These are phyloP conservation scores for Alternaria triticimaculans DNA, from an alignment of 2,329 filamentous ascomycete genomes.

Conservation along the genomic window DNA sequence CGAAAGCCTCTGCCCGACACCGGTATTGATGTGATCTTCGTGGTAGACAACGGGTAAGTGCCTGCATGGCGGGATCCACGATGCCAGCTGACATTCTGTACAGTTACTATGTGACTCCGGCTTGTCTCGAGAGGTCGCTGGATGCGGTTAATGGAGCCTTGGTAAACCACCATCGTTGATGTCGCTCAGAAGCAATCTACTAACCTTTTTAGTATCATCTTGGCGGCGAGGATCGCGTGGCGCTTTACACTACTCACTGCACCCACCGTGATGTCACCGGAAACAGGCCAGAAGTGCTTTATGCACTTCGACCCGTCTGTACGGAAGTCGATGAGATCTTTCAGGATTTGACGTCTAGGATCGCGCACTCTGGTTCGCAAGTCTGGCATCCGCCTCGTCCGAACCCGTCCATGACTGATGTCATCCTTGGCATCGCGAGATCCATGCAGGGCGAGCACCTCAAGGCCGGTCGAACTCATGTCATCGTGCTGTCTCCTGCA, in stretches of 20 bases:
- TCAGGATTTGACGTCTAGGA: constrained; percentile 23
- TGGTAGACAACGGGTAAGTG: constrained; percentile 49
- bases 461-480: constrained; percentile 29
- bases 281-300: constrained; percentile 33
- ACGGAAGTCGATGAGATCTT: constrained; percentile 24
- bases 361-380: constrained; percentile 30
- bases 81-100: constrained; percentile 1
- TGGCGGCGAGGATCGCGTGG: constrained; percentile 31
- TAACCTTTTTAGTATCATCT: constrained; percentile 22
- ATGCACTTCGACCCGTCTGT: constrained; percentile 24
- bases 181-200: neutral
- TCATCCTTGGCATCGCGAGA: constrained; percentile 32
- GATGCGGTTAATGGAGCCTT: constrained; percentile 26
- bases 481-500: constrained; percentile 38
- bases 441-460: constrained; percentile 22
- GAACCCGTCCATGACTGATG: constrained; percentile 37
- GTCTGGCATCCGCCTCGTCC: constrained; percentile 36
- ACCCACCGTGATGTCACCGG: constrained; percentile 35
- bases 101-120: constrained; percentile 39
- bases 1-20: constrained; percentile 19
- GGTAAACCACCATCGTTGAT: neutral
- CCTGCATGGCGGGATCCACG: neutral
- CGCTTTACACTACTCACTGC: constrained; percentile 41
- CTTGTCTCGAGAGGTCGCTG: constrained; percentile 29
- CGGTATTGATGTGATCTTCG: constrained; percentile 42